Conservation (phyloP, 257 asterid genomes). For the Lycium barbarum region DNA sequence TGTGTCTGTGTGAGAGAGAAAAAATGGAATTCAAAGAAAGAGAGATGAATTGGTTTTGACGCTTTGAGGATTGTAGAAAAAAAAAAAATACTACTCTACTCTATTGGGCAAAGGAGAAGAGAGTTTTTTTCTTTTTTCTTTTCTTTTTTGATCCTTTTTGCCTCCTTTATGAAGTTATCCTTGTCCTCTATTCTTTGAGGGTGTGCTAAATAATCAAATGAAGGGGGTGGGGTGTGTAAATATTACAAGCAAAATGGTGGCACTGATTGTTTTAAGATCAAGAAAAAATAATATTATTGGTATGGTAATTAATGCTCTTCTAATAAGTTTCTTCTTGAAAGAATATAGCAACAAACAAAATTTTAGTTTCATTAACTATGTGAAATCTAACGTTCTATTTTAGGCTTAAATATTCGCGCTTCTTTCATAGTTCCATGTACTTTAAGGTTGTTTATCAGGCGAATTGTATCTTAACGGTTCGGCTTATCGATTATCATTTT, state of each 20-base stretch:
- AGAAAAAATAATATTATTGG: background rate
- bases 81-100: background rate
- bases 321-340: background rate
- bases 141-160: background rate
- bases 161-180: background rate
- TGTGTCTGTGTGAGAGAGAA: conserved; percentile 20
- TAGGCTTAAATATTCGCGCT: background rate
- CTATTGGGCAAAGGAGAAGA: background rate
- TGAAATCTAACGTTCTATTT: background rate
- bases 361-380: background rate
- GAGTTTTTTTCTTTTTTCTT: background rate
- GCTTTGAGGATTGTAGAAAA: conserved; percentile 2
- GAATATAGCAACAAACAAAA: background rate
- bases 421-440: too few species aligned
- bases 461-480: too few species aligned
- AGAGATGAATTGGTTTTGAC: conserved; percentile 28
- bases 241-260: background rate
- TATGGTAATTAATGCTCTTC: background rate
- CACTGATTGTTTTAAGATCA: background rate
- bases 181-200: background rate
- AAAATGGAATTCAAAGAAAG: conserved; percentile 8
- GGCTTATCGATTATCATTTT: too few species aligned
- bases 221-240: background rate
- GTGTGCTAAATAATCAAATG: background rate
- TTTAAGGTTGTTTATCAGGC: too few species aligned